Conservation (phyloP, 257 asterid genomes). For the Solanum gracilifrons region DNA sequence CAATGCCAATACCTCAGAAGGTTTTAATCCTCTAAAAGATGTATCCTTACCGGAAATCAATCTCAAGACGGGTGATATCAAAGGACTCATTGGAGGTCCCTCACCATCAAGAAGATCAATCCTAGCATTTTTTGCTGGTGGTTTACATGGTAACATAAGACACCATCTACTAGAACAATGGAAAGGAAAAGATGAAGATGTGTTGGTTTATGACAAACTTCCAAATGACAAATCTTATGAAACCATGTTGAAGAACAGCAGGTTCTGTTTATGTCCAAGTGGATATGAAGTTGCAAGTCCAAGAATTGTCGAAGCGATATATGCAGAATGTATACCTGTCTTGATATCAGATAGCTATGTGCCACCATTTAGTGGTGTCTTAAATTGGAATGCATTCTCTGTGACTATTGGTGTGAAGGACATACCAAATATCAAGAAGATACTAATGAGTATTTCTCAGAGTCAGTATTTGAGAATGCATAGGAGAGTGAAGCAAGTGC, state of each 20-base stretch:
- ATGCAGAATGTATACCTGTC: slow-evolving; percentile 36
- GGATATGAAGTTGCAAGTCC: slow-evolving; percentile 48
- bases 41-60: slow-evolving; percentile 62
- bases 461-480: slow-evolving; percentile 28
- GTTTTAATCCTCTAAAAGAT: slow-evolving; percentile 66
- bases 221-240: slow-evolving; percentile 16
- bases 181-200: slow-evolving; percentile 43
- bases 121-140: slow-evolving; percentile 79
- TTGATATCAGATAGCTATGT: slow-evolving; percentile 29
- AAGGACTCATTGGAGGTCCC: slow-evolving; percentile 61
- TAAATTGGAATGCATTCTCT: slow-evolving; percentile 22
- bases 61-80: slow-evolving; percentile 51
- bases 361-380: slow-evolving; percentile 29
- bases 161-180: slow-evolving; percentile 44
- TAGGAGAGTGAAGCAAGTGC: slow-evolving; percentile 27
- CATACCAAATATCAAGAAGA: slow-evolving; percentile 22
- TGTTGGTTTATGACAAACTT: slow-evolving; percentile 18
- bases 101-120: slow-evolving; percentile 49
- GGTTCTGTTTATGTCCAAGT: slow-evolving; percentile 34
- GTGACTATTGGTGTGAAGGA: slow-evolving; percentile 16
- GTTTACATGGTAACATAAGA: slow-evolving; percentile 62
- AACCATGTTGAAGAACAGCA: slow-evolving; percentile 20
- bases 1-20: slow-evolving; percentile 83
- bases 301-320: slow-evolving; percentile 36
- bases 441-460: slow-evolving; percentile 16